These are phyloP conservation scores for Eucalyptus coolabah DNA, from an alignment of 345 rosid species.

Conservation along the genomic window DNA sequence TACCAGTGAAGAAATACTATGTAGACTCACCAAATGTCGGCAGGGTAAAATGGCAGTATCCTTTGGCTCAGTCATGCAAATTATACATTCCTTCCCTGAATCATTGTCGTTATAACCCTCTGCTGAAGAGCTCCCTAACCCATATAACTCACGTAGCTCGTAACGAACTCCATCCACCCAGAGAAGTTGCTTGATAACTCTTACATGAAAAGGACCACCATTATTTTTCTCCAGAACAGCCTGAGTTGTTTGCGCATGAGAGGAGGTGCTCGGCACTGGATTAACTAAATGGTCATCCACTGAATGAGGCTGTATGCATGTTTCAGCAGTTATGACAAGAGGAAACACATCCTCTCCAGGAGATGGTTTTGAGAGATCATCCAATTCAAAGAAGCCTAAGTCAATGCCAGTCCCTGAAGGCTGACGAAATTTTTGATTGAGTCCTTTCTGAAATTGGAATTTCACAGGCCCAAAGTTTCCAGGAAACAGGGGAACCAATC, in stretches of 20 bases:
- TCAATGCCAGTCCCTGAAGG: constrained; percentile 29
- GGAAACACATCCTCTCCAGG: constrained; percentile 13
- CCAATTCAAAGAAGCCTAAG: constrained; percentile 22
- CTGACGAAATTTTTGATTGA: constrained; percentile 23
- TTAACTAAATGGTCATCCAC: background rate
- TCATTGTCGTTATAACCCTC: constrained; percentile 10
- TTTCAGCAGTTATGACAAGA: constrained; percentile 27
- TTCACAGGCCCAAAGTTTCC: constrained; percentile 2
- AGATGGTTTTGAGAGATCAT: constrained; percentile 13
- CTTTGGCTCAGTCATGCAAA: constrained; percentile 37
- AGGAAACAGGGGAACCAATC: constrained; percentile 12
- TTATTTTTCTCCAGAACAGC: constrained; percentile 15
- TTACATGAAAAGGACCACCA: constrained; percentile 19
- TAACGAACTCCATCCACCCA: constrained; percentile 22
- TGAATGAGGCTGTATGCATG: constrained; percentile 2
- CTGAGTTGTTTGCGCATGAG: constrained; percentile 28
- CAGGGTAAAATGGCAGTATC: constrained; percentile 33
- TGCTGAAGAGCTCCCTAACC: constrained; percentile 5
- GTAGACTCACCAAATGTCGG: constrained; percentile 30
- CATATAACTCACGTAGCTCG: constrained; percentile 32
- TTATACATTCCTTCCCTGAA: constrained; percentile 28
- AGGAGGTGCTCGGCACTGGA: background rate
- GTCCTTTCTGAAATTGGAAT: constrained; percentile 26
- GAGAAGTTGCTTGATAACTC: constrained; percentile 23
- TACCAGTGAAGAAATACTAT: background rate